Conservation (phyloP, 495 filamentous ascomycete genomes). For the Ramalina intermedia region DNA sequence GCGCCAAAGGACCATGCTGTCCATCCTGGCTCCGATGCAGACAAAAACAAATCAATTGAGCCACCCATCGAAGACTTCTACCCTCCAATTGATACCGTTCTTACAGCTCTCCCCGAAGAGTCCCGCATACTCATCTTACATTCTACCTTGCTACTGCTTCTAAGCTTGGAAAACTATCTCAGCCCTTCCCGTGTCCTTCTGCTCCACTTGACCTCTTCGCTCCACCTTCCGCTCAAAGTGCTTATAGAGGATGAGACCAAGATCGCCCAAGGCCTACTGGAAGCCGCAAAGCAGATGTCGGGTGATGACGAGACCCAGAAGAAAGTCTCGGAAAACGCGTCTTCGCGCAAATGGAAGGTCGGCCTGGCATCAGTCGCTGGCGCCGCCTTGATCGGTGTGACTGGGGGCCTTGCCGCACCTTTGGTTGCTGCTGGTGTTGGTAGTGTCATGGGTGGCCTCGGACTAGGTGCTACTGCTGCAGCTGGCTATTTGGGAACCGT, state of each 20-base stretch:
- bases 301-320: slow-evolving; percentile 52
- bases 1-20: background rate
- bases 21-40: slow-evolving; percentile 3
- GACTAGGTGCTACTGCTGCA: slow-evolving; percentile 63
- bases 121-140: slow-evolving; percentile 36
- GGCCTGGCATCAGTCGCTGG: slow-evolving; percentile 68
- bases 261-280: slow-evolving; percentile 58
- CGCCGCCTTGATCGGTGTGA: slow-evolving; percentile 66
- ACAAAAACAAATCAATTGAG: slow-evolving; percentile 19
- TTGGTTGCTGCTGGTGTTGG: slow-evolving; percentile 73
- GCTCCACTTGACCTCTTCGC: slow-evolving; percentile 50
- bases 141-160: slow-evolving; percentile 54
- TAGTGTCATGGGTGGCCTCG: slow-evolving; percentile 64
- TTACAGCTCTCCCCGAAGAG: slow-evolving; percentile 26
- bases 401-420: slow-evolving; percentile 67
- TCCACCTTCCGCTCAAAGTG: slow-evolving; percentile 47
- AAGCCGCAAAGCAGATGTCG: slow-evolving; percentile 55
- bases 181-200: slow-evolving; percentile 64
- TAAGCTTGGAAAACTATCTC: slow-evolving; percentile 71
- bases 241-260: slow-evolving; percentile 59
- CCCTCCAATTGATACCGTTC: slow-evolving; percentile 29
- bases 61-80: slow-evolving; percentile 28
- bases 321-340: slow-evolving; percentile 50
- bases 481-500: slow-evolving; percentile 67
- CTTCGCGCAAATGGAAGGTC: slow-evolving; percentile 61